Percentiles rank a stretch among this genome's conserved stretches.
Evolutionary conservation across 441 rosid species (phyloP).

Genomic region (Isatis lusitanica): DNA sequence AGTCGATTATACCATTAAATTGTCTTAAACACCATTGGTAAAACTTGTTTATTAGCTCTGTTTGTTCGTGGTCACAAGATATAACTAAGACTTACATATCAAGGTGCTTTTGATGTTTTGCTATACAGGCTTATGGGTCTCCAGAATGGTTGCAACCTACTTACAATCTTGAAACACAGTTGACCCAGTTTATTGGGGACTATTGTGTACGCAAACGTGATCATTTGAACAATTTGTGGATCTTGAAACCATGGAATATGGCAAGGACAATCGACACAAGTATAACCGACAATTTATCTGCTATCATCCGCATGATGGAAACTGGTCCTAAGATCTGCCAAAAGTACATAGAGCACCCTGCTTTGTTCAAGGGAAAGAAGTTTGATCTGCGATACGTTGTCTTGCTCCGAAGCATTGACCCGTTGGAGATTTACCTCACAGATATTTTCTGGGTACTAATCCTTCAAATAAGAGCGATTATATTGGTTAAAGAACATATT

Average conservation of each 20-base stretch:
- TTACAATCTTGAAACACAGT: constrained; percentile 78
- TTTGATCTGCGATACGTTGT: constrained; percentile 87
- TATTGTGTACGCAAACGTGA: constrained; percentile 61
- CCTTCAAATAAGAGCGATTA: background rate
- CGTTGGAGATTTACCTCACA: constrained; percentile 74
- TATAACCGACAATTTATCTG: constrained; percentile 71
- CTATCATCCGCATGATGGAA: constrained; percentile 92
- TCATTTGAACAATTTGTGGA: constrained; percentile 75
- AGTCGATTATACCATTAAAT: constrained; percentile 2
- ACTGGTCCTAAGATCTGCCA: constrained; percentile 99
- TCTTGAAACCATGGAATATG: constrained; percentile 98
- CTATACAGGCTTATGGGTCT: constrained; percentile 69
- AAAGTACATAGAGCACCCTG: constrained; percentile 93
- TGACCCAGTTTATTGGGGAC: constrained; percentile 83
- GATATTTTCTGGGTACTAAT: constrained; percentile 84
- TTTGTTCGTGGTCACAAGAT: background rate
- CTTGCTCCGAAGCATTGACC: constrained; percentile 69
- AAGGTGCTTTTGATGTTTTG: constrained; percentile 23
- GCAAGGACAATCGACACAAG: constrained; percentile 94
- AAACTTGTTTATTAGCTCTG: background rate
- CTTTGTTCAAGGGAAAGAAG: constrained; percentile 77
- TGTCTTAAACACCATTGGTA: background rate
- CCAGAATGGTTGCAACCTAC: constrained; percentile 92
- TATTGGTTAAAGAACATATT: constrained; percentile 1
- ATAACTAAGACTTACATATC: background rate